Evolutionary conservation across 306 rosid species (phyloP), one percentile per base, ranked within the genome.

Genomic region (Amphicarpaea edgeworthii): DNA sequence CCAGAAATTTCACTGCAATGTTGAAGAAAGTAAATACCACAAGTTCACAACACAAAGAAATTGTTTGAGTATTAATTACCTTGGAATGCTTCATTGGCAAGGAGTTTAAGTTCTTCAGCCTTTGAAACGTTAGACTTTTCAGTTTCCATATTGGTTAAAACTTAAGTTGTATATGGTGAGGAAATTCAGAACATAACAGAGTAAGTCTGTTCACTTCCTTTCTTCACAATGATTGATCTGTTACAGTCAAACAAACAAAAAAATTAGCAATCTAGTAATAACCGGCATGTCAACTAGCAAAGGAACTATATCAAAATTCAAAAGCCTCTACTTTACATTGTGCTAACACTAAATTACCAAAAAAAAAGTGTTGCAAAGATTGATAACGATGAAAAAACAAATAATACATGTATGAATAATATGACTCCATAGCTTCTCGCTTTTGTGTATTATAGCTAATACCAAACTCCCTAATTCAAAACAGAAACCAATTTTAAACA

Each of bases 21-120:
- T 12, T 20, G 61, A 62, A 68, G 38, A 17, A 51, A 53, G 57
- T 66, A 47, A 76, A 74, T 41, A 50, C n/a, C n/a, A n/a, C n/a
- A 67, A 69, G n/a, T n/a, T 38, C 75, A 32, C 54, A 16, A 6
- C 73, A 42, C 20, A 28, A 67, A 8, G 45, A 32, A 51, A 50
- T 37, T 16, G 50, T 68, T 64, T 40, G 57, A 47, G 68, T 49
- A 73, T 43, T 59, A 67, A 74, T 78, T 81, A 92, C 99, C 97
- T 51, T 85, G 78, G 82, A 90, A 95, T 74, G 97, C 97, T 76
- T 89, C 88, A 73, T 95, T 95, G 34, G 99, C 99, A 55, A 75
- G 93, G 63, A 80, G 21, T 68, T 95, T 96, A 77, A 89, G 23
- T 85, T 92, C 92, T 84, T 95, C 99, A 19, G 97, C 97, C 63